Conservation (phyloP, 306 rosid genomes). For the Pyrus bretschneideri region DNA sequence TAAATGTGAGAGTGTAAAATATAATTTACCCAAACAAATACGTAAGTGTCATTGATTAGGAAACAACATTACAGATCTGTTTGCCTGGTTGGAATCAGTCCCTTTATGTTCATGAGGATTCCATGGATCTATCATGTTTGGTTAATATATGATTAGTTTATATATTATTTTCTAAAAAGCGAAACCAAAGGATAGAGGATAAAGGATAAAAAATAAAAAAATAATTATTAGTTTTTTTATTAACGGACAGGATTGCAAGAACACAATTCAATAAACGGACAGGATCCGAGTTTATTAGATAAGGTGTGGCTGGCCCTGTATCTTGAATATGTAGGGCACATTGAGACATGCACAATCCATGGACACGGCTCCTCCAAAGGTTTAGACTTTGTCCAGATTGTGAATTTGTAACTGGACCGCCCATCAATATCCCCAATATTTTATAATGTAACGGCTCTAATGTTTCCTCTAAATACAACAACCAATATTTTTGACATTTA, state of each 20-base stretch:
- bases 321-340: background rate
- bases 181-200: background rate
- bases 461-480: too few relatives aligned
- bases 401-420: background rate
- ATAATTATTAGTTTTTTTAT: background rate
- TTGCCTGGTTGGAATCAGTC: background rate
- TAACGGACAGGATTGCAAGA: background rate
- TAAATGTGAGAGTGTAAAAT: too few relatives aligned
- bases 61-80: background rate
- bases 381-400: conserved; percentile 13
- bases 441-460: background rate
- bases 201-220: too few relatives aligned
- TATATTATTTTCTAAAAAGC: background rate
- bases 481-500: too few relatives aligned
- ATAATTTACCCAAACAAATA: too few relatives aligned
- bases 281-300: background rate
- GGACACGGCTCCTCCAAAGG: conserved; percentile 13
- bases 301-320: conserved; percentile 4
- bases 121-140: background rate
- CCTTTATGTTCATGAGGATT: background rate
- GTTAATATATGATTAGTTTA: background rate
- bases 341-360: conserved; percentile 17
- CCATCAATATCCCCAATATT: background rate
- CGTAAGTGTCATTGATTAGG: background rate
- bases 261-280: background rate